These are phyloP conservation scores for Acer saccharum DNA, from an alignment of 345 rosid genomes.

Conservation along the genomic window DNA sequence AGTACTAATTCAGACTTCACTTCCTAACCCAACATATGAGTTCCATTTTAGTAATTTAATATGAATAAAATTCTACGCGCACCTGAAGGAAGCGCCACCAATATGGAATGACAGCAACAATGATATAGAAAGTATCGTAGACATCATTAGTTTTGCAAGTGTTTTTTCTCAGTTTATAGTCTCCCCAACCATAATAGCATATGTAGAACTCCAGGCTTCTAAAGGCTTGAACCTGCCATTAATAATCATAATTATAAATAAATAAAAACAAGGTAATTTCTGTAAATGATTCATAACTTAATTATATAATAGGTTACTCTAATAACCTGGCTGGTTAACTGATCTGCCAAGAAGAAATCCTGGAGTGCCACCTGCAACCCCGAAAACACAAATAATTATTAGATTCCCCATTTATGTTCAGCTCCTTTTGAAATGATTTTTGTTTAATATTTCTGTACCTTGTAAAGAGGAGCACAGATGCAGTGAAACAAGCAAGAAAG, in stretches of 20 bases:
- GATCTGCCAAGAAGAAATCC: constrained; percentile 75
- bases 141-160: constrained; percentile 40
- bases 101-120: constrained; percentile 61
- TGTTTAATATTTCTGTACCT: not conserved
- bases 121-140: constrained; percentile 54
- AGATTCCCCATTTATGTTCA: no score
- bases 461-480: constrained; percentile 17
- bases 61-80: no score
- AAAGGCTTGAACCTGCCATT: constrained; percentile 44
- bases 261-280: no score
- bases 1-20: no score
- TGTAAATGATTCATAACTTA: no score
- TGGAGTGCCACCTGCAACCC: constrained; percentile 53
- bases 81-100: constrained; percentile 62
- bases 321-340: constrained; percentile 66
- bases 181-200: constrained; percentile 81
- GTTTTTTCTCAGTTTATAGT: constrained; percentile 46
- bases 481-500: constrained; percentile 18
- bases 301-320: no score
- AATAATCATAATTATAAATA: no score
- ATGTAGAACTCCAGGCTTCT: constrained; percentile 71
- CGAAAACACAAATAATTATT: no score
- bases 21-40: no score
- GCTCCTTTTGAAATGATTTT: no score
- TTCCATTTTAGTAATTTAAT: no score